These are phyloP conservation scores for Coniophora puteana DNA, from an alignment of 1,284 basidiomycete genomes.

Conservation along the genomic window DNA sequence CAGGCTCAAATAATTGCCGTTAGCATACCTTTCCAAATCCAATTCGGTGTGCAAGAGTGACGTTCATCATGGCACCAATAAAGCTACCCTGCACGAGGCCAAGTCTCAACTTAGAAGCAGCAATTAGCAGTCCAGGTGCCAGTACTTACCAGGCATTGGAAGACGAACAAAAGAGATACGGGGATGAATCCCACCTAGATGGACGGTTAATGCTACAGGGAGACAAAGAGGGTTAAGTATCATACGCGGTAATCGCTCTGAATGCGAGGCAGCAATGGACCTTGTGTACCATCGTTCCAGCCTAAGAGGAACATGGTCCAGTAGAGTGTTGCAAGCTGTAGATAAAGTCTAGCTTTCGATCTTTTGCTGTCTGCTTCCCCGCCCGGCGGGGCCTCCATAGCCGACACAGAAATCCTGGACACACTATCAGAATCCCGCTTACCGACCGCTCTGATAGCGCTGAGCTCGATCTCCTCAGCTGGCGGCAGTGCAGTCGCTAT, in stretches of 20 bases:
- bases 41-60: conserved; percentile 41
- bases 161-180: conserved; percentile 2
- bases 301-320: conserved; percentile 1
- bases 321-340: neutral
- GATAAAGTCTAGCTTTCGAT: no score
- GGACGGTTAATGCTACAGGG: neutral
- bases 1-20: conserved; percentile 1
- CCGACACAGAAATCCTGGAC: neutral
- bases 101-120: neutral
- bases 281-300: neutral
- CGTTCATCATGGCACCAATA: conserved; percentile 41
- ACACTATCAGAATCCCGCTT: neutral
- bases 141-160: neutral
- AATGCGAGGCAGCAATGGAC: neutral
- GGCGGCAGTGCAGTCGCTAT: no score
- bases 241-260: neutral
- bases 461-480: no score
- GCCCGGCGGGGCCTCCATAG: neutral
- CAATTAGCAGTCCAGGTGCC: neutral
- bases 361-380: neutral
- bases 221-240: neutral
- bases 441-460: neutral
- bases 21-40: conserved; percentile 47
- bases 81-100: conserved; percentile 40
- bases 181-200: neutral